Evolutionary conservation across 208 protist species (phyloP).

Genomic region (Trypanosoma caninum): DNA sequence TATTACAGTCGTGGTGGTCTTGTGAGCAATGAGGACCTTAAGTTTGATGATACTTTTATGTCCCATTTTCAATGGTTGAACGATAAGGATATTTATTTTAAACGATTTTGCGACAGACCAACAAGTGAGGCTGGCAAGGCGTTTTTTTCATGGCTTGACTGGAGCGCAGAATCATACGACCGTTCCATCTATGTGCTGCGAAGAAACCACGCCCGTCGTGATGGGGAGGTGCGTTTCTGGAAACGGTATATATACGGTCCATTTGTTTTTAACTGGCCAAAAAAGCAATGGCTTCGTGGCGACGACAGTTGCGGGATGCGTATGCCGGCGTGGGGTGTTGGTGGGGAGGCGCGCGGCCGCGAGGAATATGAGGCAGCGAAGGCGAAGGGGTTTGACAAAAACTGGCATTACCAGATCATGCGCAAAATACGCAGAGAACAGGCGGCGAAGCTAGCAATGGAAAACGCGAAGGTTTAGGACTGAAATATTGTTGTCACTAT

Average conservation of each 20-base stretch:
- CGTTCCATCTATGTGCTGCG: conserved; percentile 76
- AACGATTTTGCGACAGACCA: conserved; percentile 85
- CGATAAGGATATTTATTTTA: conserved; percentile 81
- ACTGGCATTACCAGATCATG: conserved; percentile 92
- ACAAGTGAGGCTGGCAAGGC: conserved; percentile 80
- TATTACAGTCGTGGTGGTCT: conserved; percentile 89
- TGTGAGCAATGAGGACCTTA: conserved; percentile 77
- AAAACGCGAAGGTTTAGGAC: conserved; percentile 10
- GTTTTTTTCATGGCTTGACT: conserved; percentile 88
- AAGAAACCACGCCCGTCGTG: conserved; percentile 64
- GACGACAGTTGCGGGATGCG: conserved; percentile 73
- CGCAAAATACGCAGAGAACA: conserved; percentile 85
- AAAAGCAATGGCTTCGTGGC: conserved; percentile 84
- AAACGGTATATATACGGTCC: conserved; percentile 85
- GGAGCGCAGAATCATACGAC: conserved; percentile 84
- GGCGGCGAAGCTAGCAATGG: conserved; percentile 41
- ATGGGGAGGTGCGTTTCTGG: conserved; percentile 64
- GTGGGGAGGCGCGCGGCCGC: conserved; percentile 75
- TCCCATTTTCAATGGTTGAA: conserved; percentile 55
- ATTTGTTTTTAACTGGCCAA: conserved; percentile 90
- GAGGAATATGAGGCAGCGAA: conserved; percentile 74
- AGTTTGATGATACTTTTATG: conserved; percentile 82
- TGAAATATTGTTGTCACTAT: too few relatives aligned
- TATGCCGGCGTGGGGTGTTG: conserved; percentile 78
- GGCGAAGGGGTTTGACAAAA: conserved; percentile 79